Base-by-base conservation (phyloP, 352 stramenopile species). In the Phytophthora niederhauseri region DNA sequence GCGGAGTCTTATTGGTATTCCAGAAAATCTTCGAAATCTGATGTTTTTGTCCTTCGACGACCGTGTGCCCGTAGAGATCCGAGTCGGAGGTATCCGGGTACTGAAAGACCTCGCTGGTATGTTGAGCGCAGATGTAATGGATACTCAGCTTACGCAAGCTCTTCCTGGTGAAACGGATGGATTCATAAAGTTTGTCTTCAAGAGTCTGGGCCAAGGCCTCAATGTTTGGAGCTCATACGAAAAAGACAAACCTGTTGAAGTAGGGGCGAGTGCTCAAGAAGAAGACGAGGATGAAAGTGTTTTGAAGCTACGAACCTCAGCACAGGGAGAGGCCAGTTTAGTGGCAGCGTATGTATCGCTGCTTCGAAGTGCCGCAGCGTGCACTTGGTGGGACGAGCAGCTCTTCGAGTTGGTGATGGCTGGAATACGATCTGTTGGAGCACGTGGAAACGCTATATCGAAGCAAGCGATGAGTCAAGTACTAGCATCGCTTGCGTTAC, bases 1-100 rank as follows among this genome's bases (percentile, higher is more conserved):
- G 2, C 73, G 80, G 43, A 76, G 74, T 6, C 63, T 89, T 31
- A 82, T 93, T 38, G 71, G 75, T 0, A 91, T 77, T 22, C 70
- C 75, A 9, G 81, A 87, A 62, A 92, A 92, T 46, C 67, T 92
- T 28, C 72, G 73, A 9, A 80, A 92, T 52, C 56, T 95, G 7
- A 76, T 93, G 12, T 74, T 76, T n/a, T 41, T 93, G 2, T 81
- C 81, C 1, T 82, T 93, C 36, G 67, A 88, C 26, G 67, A 79
- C 2, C 61, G 61, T n/a, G 61, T 83, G 4, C 60, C 87, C 2
- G 65, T 82, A 17, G 84, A 91, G 63, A 75, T 85, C 17, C 74
- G 76, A 20, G 84, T 81, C 43, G 85, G 73, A 0, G 79, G 75
- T 19, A 61, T 88, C 14, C 58, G 57, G 6, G 73, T 92, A 19